phyloP scores from a whole-genome alignment of 2,329 filamentous ascomycete genomes.

The Diaporthe helianthi region DNA sequence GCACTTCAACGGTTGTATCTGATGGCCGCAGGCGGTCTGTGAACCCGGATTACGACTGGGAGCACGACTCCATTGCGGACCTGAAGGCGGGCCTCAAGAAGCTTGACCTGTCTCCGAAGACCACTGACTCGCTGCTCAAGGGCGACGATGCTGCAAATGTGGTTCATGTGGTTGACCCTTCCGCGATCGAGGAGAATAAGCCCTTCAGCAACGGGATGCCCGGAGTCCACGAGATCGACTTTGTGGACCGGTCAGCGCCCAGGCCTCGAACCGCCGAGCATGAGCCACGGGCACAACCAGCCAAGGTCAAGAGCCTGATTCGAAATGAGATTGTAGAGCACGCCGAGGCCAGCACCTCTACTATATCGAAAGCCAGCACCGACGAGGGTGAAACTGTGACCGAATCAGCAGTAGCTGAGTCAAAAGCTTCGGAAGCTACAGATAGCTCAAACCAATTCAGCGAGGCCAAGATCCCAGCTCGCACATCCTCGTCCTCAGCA shows the following conservation, averaged over 20 bases:
- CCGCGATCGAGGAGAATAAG: not conserved
- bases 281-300: not conserved
- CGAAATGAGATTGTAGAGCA: not conserved
- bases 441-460: not conserved
- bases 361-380: too few species aligned
- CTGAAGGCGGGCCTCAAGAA: not conserved
- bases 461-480: not conserved
- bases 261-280: not conserved
- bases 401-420: not conserved
- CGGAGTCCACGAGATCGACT: not conserved
- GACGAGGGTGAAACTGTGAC: fast-evolving
- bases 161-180: not conserved
- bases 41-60: slow-evolving; percentile 15
- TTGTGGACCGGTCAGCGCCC: not conserved
- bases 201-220: not conserved
- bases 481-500: not conserved
- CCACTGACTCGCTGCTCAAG: not conserved
- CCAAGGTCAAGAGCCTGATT: not conserved
- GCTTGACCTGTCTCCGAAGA: not conserved
- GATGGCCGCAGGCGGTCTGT: not conserved
- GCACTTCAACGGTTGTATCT: not conserved
- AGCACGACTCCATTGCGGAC: not conserved
- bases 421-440: not conserved
- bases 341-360: not conserved
- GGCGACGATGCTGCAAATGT: not conserved